Evolutionary conservation across 139 green algal genomes (phyloP).

Genomic region (Auxenochlorella pyrenoidosa): DNA sequence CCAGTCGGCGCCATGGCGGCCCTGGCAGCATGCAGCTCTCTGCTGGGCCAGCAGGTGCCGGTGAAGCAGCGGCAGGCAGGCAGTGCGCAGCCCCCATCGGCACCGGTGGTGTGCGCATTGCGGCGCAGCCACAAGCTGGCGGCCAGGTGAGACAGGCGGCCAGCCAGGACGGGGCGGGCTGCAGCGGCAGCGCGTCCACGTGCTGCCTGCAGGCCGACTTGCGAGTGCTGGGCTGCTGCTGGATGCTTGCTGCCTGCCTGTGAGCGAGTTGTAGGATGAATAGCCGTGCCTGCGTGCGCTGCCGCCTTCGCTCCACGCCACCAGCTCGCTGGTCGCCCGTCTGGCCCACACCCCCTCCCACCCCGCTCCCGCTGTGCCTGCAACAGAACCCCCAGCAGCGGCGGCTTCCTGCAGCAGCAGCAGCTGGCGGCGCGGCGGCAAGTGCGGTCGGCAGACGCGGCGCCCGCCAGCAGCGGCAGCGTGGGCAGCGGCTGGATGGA

Average conservation of each 20-base stretch:
- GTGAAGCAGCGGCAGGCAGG: neutral
- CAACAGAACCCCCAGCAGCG: neutral
- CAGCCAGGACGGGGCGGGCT: neutral
- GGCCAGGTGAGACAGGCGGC: neutral
- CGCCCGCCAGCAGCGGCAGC: neutral
- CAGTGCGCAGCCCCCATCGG: neutral
- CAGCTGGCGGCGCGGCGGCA: constrained; percentile 11
- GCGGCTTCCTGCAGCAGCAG: constrained; percentile 4
- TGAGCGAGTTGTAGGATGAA: too few species aligned
- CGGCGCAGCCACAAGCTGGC: neutral
- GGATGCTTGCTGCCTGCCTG: too few species aligned
- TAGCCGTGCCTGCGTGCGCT: neutral
- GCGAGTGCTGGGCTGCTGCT: neutral
- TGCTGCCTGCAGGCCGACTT: too few species aligned
- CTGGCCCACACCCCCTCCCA: neutral
- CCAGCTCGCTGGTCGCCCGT: neutral
- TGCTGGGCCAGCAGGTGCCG: neutral
- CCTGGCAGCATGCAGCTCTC: constrained; percentile 1
- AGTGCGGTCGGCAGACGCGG: constrained; percentile 21
- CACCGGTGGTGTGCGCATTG: constrained; percentile 6
- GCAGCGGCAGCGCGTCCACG: too few species aligned
- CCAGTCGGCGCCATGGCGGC: constrained; percentile 1
- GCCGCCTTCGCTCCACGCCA: neutral
- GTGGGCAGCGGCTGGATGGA: constrained; percentile 56
- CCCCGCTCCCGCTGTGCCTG: neutral